These are phyloP conservation scores for Dothideomycetidae sp. DNA, from an alignment of 2,329 filamentous ascomycete species.

Conservation along the genomic window DNA sequence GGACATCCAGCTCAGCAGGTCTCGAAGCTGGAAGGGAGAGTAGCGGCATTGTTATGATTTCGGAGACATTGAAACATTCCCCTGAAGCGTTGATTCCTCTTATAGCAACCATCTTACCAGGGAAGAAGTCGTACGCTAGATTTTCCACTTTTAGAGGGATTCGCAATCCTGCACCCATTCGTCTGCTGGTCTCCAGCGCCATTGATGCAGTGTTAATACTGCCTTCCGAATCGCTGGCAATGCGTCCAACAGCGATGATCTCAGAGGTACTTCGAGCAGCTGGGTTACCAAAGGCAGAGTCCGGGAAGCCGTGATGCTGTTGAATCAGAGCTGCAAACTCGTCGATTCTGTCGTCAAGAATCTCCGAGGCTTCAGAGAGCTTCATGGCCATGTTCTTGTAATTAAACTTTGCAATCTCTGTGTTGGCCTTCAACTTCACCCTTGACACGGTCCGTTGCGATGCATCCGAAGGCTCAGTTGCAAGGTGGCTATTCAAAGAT, in stretches of 20 bases:
- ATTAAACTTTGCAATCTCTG: conserved; percentile 75
- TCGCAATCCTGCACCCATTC: conserved; percentile 67
- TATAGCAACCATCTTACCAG: conserved; percentile 82
- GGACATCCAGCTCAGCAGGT: conserved; percentile 48
- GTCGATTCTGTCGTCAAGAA: conserved; percentile 89
- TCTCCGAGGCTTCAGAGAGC: conserved; percentile 77
- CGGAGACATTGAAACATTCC: conserved; percentile 62
- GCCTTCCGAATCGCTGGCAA: conserved; percentile 79
- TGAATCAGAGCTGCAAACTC: conserved; percentile 66
- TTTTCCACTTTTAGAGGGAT: conserved; percentile 65
- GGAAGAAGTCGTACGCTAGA: conserved; percentile 72
- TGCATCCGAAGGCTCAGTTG: conserved; percentile 44
- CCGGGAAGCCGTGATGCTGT: conserved; percentile 60
- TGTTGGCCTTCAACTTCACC: conserved; percentile 71
- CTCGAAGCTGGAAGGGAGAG: conserved; percentile 61
- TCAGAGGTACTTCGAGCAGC: conserved; percentile 72
- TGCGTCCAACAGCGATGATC: conserved; percentile 78
- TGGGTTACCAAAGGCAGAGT: conserved; percentile 73
- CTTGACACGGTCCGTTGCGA: conserved; percentile 61
- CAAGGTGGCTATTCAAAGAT: conserved; percentile 60
- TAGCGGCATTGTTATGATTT: conserved; percentile 61
- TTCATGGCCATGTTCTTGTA: conserved; percentile 96
- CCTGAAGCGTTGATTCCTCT: conserved; percentile 78
- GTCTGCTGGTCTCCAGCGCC: conserved; percentile 74
- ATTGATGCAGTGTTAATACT: conserved; percentile 75